Percentiles rank a stretch among this genome's conserved stretches.
Conservation (phyloP, 345 rosid genomes). For the Populus ilicifolia region DNA sequence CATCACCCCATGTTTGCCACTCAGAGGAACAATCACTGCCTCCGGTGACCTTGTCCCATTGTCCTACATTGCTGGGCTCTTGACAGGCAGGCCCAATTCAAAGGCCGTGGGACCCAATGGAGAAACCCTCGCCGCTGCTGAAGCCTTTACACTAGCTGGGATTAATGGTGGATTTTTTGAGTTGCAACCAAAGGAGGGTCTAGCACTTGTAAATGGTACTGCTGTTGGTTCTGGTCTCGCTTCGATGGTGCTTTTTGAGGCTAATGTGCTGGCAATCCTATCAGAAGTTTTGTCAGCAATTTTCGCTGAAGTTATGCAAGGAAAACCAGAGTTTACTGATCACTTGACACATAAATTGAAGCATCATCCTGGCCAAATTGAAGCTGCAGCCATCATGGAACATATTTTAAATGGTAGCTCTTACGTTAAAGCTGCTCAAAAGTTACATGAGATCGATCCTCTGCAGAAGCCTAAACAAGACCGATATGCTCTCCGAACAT, state of each 20-base stretch:
- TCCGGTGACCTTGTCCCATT: conserved; percentile 26
- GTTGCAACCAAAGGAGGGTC: conserved; percentile 29
- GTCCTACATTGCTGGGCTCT: conserved; percentile 23
- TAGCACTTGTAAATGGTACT: conserved; percentile 30
- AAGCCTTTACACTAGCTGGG: conserved; percentile 22
- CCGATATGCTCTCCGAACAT: conserved; percentile 27
- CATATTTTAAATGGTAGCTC: conserved; percentile 31
- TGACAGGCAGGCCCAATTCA: conserved; percentile 26
- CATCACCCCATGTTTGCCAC: conserved; percentile 22
- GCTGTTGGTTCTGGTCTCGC: conserved; percentile 33
- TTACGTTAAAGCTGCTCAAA: conserved; percentile 26
- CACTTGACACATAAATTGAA: conserved; percentile 31
- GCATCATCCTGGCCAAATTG: conserved; percentile 38
- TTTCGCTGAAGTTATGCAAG: conserved; percentile 33
- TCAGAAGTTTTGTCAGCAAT: conserved; percentile 30
- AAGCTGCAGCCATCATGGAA: conserved; percentile 37
- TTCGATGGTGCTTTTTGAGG: conserved; percentile 27
- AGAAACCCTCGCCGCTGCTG: conserved; percentile 3
- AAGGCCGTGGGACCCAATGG: conserved; percentile 15
- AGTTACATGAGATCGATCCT: conserved; percentile 24
- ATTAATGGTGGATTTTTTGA: conserved; percentile 25
- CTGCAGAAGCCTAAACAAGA: conserved; percentile 36
- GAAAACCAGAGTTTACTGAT: conserved; percentile 32
- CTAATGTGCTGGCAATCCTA: conserved; percentile 21
- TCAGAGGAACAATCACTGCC: conserved; percentile 22